Conservation (phyloP, 352 stramenopile species). For the Globisporangium megalacanthum region DNA sequence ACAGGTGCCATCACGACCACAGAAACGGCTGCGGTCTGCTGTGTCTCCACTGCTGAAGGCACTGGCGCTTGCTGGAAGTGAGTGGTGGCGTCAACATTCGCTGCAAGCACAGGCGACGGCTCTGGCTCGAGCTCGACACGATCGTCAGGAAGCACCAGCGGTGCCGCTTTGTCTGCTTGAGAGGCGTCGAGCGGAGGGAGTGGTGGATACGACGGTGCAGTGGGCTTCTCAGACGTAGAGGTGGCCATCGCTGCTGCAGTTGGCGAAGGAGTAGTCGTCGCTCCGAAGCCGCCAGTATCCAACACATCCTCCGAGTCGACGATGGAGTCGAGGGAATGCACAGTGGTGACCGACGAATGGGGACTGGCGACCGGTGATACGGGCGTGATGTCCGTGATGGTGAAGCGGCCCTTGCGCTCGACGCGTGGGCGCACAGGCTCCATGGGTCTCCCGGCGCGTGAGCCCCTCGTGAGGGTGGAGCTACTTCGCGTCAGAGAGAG, state of each 20-base stretch:
- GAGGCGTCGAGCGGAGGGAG: neutral
- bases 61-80: neutral
- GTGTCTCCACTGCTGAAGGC: neutral
- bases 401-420: slow-evolving; percentile 75
- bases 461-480: neutral
- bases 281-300: neutral
- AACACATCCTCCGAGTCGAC: neutral
- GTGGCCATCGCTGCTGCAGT: neutral
- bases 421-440: slow-evolving; percentile 45
- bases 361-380: slow-evolving; percentile 35
- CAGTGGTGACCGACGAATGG: slow-evolving; percentile 3
- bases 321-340: slow-evolving; percentile 4
- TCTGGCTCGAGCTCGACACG: slow-evolving; percentile 4
- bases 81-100: neutral
- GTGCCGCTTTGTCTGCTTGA: neutral
- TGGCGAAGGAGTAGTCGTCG: neutral
- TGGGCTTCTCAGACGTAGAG: too few relatives aligned
- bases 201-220: too few relatives aligned
- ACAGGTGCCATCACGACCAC: neutral
- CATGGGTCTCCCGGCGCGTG: slow-evolving; percentile 14
- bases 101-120: neutral
- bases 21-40: neutral
- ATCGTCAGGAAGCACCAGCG: neutral
- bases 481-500: too few relatives aligned
- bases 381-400: slow-evolving; percentile 72